A percentile compares a stretch with the other conserved stretches of the same genome.
These are phyloP conservation scores for Atkinsonella texensis DNA, from an alignment of 2,329 filamentous ascomycete genomes.

Conservation along the genomic window DNA sequence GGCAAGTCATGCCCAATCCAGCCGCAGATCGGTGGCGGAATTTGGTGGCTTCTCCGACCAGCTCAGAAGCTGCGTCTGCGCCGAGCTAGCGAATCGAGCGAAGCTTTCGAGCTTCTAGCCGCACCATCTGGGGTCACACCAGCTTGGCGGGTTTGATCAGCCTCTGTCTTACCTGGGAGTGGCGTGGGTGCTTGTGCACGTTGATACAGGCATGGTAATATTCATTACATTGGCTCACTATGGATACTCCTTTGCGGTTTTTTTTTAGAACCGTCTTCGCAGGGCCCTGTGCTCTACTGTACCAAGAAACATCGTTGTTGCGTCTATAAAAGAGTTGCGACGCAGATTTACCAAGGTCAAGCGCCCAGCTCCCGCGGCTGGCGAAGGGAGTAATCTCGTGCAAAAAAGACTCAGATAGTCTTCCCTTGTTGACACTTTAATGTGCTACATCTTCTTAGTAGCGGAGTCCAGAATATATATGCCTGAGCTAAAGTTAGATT, in stretches of 20 bases:
- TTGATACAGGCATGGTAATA: not conserved
- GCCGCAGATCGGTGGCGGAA: slow-evolving; percentile 1
- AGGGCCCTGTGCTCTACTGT: not conserved
- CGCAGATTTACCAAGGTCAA: not conserved
- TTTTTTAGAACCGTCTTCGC: too few species aligned
- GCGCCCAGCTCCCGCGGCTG: not conserved
- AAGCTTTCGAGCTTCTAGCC: not conserved
- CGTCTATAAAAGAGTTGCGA: not conserved
- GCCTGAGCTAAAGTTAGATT: too few species aligned
- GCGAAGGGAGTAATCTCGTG: not conserved
- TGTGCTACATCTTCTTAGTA: too few species aligned
- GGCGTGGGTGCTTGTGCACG: not conserved
- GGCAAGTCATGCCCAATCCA: not conserved
- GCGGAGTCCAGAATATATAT: too few species aligned
- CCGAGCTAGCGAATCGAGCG: not conserved
- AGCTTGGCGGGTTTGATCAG: slow-evolving; percentile 1
- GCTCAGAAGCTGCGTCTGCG: not conserved
- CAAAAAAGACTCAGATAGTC: not conserved
- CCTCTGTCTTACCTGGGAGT: not conserved
- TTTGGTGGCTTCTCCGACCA: not conserved
- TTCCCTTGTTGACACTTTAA: too few species aligned
- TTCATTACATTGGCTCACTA: not conserved
- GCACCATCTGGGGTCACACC: not conserved
- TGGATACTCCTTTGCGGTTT: too few species aligned
- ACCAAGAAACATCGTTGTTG: not conserved